Evolutionary conservation across 768 basidiomycete genomes (phyloP).

Genomic region (Gymnopilus junonius): DNA sequence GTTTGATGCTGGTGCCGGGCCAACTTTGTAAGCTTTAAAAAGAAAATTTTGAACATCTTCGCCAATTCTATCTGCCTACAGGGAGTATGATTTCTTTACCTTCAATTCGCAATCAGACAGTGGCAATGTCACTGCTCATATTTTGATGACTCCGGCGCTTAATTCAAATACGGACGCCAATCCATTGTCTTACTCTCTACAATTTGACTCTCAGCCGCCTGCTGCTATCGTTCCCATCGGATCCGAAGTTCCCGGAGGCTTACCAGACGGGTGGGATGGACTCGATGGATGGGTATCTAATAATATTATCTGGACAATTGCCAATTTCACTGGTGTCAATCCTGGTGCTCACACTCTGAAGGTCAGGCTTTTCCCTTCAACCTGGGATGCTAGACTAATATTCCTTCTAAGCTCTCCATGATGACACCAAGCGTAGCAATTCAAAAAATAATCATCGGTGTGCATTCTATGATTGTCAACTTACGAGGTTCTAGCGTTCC

Average conservation of each 20-base stretch:
- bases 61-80: slow-evolving; percentile 20
- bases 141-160: slow-evolving; percentile 54
- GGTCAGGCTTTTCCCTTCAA: slow-evolving; percentile 31
- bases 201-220: slow-evolving; percentile 48
- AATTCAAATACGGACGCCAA: slow-evolving; percentile 54
- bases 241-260: slow-evolving; percentile 43
- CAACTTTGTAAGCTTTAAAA: slow-evolving; percentile 49
- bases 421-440: slow-evolving; percentile 64
- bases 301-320: slow-evolving; percentile 45
- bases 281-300: slow-evolving; percentile 59
- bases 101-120: slow-evolving; percentile 50
- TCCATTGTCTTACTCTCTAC: slow-evolving; percentile 55
- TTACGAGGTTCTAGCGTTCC: neutral
- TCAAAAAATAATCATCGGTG: slow-evolving; percentile 66
- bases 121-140: slow-evolving; percentile 52
- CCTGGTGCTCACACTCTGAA: slow-evolving; percentile 66
- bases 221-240: slow-evolving; percentile 53
- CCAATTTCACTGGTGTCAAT: slow-evolving; percentile 40
- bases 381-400: neutral
- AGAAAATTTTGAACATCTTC: neutral
- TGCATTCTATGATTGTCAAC: slow-evolving; percentile 3
- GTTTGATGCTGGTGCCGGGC: slow-evolving; percentile 66
- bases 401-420: slow-evolving; percentile 47
- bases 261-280: slow-evolving; percentile 52
- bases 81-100: slow-evolving; percentile 69